phyloP scores from a whole-genome alignment of 768 basidiomycete species.

The Psilocybe sp. region DNA sequence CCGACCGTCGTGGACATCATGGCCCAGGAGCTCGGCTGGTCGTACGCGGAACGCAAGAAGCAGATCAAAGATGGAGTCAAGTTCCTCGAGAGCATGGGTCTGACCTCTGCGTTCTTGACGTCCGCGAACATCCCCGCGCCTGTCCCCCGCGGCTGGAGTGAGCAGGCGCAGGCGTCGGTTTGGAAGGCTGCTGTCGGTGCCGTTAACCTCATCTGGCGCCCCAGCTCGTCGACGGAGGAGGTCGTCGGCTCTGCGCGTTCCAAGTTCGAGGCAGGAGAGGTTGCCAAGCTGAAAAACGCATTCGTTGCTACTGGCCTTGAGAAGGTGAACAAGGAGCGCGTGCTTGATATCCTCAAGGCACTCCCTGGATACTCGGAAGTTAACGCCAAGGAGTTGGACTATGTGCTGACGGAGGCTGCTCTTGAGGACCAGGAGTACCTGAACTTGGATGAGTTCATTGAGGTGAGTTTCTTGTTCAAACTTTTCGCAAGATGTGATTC shows the following conservation, averaged over 20 bases:
- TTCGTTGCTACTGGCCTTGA: conserved; percentile 32
- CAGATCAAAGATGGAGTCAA: conserved; percentile 59
- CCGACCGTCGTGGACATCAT: conserved; percentile 91
- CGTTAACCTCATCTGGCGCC: conserved; percentile 21
- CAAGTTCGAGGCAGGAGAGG: conserved; percentile 43
- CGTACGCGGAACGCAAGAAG: conserved; percentile 45
- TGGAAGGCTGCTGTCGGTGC: conserved; percentile 39
- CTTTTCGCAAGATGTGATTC: neutral
- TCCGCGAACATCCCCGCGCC: conserved; percentile 19
- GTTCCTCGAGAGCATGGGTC: conserved; percentile 86
- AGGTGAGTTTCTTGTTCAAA: conserved; percentile 47
- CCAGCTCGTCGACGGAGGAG: conserved; percentile 6
- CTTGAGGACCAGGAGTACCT: conserved; percentile 53
- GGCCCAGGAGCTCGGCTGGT: conserved; percentile 84
- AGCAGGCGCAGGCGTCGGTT: conserved; percentile 22
- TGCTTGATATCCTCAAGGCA: conserved; percentile 41
- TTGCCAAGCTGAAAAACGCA: conserved; percentile 34
- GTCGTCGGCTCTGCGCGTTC: conserved; percentile 33
- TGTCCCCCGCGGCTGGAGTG: conserved; percentile 21
- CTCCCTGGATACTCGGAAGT: conserved; percentile 60
- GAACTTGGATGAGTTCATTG: conserved; percentile 84
- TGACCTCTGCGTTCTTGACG: conserved; percentile 49
- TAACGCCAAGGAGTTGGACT: conserved; percentile 60
- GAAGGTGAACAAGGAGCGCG: conserved; percentile 35
- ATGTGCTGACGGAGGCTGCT: conserved; percentile 77